Evolutionary conservation across 2,329 filamentous ascomycete species (phyloP).

Genomic region (Bisporella sp.): DNA sequence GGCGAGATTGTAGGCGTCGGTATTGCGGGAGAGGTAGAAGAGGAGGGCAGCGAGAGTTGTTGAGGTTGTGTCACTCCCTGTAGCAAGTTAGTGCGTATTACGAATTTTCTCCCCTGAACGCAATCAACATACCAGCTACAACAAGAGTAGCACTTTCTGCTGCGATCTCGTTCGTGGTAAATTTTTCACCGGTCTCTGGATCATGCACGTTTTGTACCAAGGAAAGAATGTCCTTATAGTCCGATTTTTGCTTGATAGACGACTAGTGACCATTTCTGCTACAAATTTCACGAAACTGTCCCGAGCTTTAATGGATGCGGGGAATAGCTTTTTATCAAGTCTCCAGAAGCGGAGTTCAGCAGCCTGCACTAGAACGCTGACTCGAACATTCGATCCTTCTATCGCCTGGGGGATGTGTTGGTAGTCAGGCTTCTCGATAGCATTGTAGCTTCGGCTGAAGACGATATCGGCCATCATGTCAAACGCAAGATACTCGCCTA

Average conservation of each 20-base stretch:
- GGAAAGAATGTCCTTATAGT: too few species aligned
- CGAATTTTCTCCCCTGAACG: too few species aligned
- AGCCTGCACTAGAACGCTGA: not conserved
- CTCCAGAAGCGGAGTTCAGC: not conserved
- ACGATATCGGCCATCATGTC: constrained; percentile 21
- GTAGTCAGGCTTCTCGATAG: constrained; percentile 43
- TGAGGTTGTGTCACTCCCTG: constrained; percentile 35
- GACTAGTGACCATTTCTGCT: constrained; percentile 48
- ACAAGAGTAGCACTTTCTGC: constrained; percentile 13
- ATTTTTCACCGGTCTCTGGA: constrained; percentile 4
- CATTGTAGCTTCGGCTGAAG: constrained; percentile 8
- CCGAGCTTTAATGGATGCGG: not conserved
- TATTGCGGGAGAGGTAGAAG: constrained; percentile 32
- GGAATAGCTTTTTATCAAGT: not conserved
- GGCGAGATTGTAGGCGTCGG: constrained; percentile 24
- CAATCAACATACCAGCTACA: constrained; percentile 5
- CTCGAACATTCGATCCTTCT: constrained; percentile 29
- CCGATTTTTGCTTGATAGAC: too few species aligned
- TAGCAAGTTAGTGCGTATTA: too few species aligned
- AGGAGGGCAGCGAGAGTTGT: constrained; percentile 31
- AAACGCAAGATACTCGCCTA: constrained; percentile 17
- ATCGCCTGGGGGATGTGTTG: constrained; percentile 61
- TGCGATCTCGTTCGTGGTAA: constrained; percentile 29
- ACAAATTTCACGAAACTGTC: not conserved
- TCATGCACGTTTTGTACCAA: not conserved